Evolutionary conservation across 1,284 basidiomycete genomes (phyloP).

Genomic region (Cryptococcus hybrid): DNA sequence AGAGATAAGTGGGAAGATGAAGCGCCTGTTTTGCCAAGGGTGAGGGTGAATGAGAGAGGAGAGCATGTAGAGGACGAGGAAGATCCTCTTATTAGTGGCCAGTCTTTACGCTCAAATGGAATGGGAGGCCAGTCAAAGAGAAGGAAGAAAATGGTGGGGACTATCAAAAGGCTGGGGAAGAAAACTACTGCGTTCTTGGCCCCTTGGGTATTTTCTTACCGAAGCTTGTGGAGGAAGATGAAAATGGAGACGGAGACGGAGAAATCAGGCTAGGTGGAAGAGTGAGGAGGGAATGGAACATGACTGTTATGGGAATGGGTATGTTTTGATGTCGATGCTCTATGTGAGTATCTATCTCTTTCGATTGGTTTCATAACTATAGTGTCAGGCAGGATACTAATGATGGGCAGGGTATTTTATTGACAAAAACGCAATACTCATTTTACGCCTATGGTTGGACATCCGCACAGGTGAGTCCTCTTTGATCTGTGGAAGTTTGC

Average conservation of each 20-base stretch:
- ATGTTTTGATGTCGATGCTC: conserved; percentile 60
- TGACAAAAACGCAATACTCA: conserved; percentile 69
- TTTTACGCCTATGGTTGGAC: conserved; percentile 67
- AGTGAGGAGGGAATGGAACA: conserved; percentile 63
- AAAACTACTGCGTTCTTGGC: conserved; percentile 59
- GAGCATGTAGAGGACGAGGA: not conserved
- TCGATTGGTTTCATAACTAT: no score
- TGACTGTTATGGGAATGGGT: conserved; percentile 60
- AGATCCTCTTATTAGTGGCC: conserved; percentile 9
- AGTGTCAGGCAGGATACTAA: no score
- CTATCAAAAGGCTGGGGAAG: conserved; percentile 22
- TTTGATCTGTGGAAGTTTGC: not conserved
- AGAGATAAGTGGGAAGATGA: conserved; percentile 50
- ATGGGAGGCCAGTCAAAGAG: conserved; percentile 14
- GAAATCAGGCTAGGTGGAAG: no score
- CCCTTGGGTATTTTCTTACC: conserved; percentile 66
- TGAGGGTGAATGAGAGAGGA: conserved; percentile 10
- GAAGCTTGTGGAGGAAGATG: conserved; percentile 48
- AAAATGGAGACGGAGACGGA: conserved; percentile 14
- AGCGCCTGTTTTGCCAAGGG: conserved; percentile 45
- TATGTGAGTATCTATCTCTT: conserved; percentile 4
- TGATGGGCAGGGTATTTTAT: conserved; percentile 57
- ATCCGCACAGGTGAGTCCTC: conserved; percentile 60
- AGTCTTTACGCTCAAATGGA: conserved; percentile 1
- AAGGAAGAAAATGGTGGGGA: conserved; percentile 32